Conservation (phyloP, 2,329 filamentous ascomycete genomes). For the Penicillium concentricum region DNA sequence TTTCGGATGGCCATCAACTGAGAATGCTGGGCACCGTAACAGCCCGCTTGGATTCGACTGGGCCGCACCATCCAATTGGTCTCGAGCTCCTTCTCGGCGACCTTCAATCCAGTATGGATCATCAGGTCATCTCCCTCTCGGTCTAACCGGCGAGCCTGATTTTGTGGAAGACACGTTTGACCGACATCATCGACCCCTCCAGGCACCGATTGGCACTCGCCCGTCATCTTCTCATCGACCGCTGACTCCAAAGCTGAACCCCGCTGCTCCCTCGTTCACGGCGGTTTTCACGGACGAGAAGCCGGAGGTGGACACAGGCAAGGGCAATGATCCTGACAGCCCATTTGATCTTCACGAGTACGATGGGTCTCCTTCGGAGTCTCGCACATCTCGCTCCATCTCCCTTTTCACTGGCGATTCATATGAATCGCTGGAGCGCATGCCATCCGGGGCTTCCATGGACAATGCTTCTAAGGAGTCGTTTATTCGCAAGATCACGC, state of each 20-base stretch:
- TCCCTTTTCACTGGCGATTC: conserved; percentile 48
- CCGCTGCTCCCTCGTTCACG: conserved; percentile 84
- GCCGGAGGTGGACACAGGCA: conserved; percentile 43
- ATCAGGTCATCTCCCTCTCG: conserved; percentile 60
- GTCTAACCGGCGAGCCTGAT: conserved; percentile 53
- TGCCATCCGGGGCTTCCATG: conserved; percentile 43
- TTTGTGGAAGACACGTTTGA: conserved; percentile 50
- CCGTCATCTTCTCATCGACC: conserved; percentile 60
- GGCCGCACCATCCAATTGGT: conserved; percentile 62
- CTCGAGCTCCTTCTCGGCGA: conserved; percentile 73
- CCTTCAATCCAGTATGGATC: conserved; percentile 78
- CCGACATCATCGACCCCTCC: conserved; percentile 51
- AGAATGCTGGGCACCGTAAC: conserved; percentile 54
- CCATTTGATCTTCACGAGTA: conserved; percentile 35
- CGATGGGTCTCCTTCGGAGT: conserved; percentile 45
- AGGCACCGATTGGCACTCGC: conserved; percentile 75
- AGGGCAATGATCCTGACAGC: conserved; percentile 32
- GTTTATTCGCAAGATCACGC: conserved; percentile 53
- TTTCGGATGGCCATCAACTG: conserved; percentile 63
- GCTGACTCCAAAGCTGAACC: conserved; percentile 69
- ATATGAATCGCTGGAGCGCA: conserved; percentile 48
- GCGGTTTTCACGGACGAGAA: conserved; percentile 60
- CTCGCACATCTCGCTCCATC: conserved; percentile 47
- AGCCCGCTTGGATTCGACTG: conserved; percentile 55
- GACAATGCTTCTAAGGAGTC: conserved; percentile 48